These are phyloP conservation scores for Leishmania martiniquensis DNA, from an alignment of 208 protist species.

Conservation along the genomic window DNA sequence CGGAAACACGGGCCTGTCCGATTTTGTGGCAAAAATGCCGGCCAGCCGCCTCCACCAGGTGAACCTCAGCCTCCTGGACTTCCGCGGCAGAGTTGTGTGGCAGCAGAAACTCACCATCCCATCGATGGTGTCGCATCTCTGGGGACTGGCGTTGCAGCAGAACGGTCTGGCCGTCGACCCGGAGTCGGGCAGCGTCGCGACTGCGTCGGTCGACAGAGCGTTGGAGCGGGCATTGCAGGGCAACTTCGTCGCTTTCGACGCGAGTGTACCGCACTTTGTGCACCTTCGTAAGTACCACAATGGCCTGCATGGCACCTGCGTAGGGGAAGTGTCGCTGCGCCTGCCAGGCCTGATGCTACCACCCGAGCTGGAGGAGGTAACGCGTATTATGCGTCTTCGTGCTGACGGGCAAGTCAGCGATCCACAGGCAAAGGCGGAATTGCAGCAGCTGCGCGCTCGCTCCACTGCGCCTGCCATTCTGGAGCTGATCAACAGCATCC, in stretches of 20 bases:
- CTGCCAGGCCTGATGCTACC: conserved; percentile 57
- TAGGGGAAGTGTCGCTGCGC: conserved; percentile 58
- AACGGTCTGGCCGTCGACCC: conserved; percentile 58
- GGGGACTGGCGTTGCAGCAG: conserved; percentile 71
- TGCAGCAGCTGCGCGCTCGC: conserved; percentile 46
- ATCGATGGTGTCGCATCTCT: conserved; percentile 44
- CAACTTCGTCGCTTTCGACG: conserved; percentile 60
- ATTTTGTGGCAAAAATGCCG: conserved; percentile 59
- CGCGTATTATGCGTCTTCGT: conserved; percentile 37
- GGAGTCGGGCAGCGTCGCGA: conserved; percentile 36
- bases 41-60: conserved; percentile 50
- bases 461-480: conserved; percentile 44
- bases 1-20: conserved; percentile 51
- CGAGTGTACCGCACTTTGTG: conserved; percentile 54
- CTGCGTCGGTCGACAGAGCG: conserved; percentile 53
- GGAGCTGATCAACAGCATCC: conserved; percentile 57
- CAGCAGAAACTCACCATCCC: conserved; percentile 77
- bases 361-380: conserved; percentile 47
- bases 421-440: conserved; percentile 34
- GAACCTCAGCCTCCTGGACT: conserved; percentile 65
- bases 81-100: conserved; percentile 55
- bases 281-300: conserved; percentile 67
- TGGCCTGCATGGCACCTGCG: conserved; percentile 39
- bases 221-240: conserved; percentile 61
- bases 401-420: conserved; percentile 32